Evolutionary conservation across 164 flowering plant genomes (phyloP).

Genomic region (Euptelea pleiosperma): DNA sequence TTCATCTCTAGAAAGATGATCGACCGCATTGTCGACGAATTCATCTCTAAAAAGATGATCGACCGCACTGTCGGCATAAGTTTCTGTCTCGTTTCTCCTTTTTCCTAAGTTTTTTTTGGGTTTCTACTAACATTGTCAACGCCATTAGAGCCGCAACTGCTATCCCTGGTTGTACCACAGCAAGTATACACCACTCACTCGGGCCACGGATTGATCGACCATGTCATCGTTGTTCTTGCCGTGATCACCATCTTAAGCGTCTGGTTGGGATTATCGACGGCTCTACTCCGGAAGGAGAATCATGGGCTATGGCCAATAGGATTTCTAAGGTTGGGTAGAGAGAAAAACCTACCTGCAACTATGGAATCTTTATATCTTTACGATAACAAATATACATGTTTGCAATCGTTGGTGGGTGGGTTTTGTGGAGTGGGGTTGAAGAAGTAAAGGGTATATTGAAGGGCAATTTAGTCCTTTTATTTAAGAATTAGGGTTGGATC

Average conservation of each 20-base stretch:
- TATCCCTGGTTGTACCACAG: constrained; percentile 22
- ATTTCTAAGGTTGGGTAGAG: constrained; percentile 66
- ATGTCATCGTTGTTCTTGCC: constrained; percentile 65
- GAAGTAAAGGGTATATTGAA: too few species aligned
- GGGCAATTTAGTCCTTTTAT: too few species aligned
- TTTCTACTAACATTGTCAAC: constrained; percentile 17
- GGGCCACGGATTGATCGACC: constrained; percentile 55
- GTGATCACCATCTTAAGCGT: constrained; percentile 54
- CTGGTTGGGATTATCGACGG: constrained; percentile 58
- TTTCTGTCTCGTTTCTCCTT: too few species aligned
- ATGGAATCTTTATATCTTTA: constrained; percentile 19
- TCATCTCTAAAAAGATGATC: too few species aligned
- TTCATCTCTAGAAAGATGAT: too few species aligned
- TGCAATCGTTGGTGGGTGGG: too few species aligned
- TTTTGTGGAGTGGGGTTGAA: too few species aligned
- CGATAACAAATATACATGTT: too few species aligned
- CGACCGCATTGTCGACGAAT: too few species aligned
- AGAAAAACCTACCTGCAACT: constrained; percentile 21
- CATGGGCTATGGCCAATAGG: constrained; percentile 53
- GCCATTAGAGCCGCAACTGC: constrained; percentile 17
- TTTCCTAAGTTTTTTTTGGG: background rate
- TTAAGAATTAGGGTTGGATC: too few species aligned
- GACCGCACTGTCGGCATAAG: too few species aligned
- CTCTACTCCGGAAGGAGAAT: constrained; percentile 63
- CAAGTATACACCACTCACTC: constrained; percentile 36